These are phyloP conservation scores for Rhizopogon rudus DNA, from an alignment of 768 basidiomycete species.

Conservation along the genomic window DNA sequence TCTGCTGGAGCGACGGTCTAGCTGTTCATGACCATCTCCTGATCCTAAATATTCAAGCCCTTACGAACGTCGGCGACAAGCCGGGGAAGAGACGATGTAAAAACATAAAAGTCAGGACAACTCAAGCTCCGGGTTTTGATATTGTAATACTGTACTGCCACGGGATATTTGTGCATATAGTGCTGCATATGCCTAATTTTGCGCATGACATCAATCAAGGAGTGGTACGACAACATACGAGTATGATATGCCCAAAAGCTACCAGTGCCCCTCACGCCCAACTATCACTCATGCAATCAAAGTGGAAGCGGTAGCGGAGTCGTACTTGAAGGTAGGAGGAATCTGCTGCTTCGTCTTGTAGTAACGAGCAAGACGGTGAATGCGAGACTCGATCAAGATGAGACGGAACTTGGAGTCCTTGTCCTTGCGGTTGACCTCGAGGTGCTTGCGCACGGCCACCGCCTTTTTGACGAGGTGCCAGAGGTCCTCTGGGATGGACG, in stretches of 20 bases:
- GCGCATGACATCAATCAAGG: background rate
- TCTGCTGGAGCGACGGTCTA: too few relatives aligned
- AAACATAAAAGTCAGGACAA: too few relatives aligned
- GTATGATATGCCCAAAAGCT: background rate
- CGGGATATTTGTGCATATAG: background rate
- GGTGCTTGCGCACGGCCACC: constrained; percentile 97
- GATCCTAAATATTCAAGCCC: too few relatives aligned
- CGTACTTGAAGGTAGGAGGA: constrained; percentile 97
- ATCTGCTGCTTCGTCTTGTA: constrained; percentile 99
- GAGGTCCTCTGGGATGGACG: constrained; percentile 97
- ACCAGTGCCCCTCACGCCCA: background rate
- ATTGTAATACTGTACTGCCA: background rate
- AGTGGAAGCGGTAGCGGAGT: constrained; percentile 91
- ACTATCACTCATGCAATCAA: constrained; percentile 60
- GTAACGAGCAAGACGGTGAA: constrained; percentile 96
- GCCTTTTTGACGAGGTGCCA: constrained; percentile 99
- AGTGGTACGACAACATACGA: background rate
- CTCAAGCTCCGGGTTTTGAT: background rate
- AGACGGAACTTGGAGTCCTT: constrained; percentile 97
- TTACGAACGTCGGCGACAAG: too few relatives aligned
- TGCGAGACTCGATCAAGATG: constrained; percentile 98
- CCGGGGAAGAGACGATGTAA: too few relatives aligned
- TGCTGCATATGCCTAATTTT: background rate
- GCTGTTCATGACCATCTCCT: too few relatives aligned
- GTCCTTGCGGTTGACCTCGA: constrained; percentile 97